Evolutionary conservation across 1,139 yeast species (phyloP).

Genomic region (Sugiyamaella xylanicola): DNA sequence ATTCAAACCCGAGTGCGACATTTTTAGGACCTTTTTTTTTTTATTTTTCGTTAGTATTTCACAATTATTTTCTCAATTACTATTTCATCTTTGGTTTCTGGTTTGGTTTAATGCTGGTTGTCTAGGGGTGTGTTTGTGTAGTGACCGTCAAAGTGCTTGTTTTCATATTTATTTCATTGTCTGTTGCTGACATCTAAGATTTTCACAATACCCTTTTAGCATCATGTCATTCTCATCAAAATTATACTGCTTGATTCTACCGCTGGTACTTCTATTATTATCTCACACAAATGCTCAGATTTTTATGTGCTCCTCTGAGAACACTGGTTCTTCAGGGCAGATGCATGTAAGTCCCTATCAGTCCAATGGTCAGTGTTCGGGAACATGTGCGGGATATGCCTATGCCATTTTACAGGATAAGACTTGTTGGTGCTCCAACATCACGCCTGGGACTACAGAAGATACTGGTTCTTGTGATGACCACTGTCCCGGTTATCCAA

Average conservation of each 20-base stretch:
- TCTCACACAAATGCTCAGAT: conserved; percentile 14
- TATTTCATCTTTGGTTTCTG: background rate
- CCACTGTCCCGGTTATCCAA: conserved; percentile 57
- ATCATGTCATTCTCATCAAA: background rate
- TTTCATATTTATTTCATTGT: background rate
- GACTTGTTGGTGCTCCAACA: conserved; percentile 64
- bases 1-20: too few relatives aligned
- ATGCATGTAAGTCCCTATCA: conserved; percentile 42
- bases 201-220: background rate
- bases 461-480: conserved; percentile 47
- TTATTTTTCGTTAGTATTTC: background rate
- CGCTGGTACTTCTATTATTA: background rate
- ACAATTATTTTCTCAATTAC: too few relatives aligned
- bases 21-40: too few relatives aligned
- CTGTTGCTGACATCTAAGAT: background rate
- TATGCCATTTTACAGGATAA: conserved; percentile 57
- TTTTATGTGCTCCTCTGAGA: conserved; percentile 51
- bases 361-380: conserved; percentile 60
- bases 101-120: background rate
- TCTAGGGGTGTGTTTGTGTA: background rate
- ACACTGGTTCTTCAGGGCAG: conserved; percentile 44
- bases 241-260: background rate
- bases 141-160: background rate
- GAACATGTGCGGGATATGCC: conserved; percentile 55
- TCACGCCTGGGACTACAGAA: conserved; percentile 48